Evolutionary conservation across 2,329 filamentous ascomycete genomes (phyloP).

Genomic region (Leptographium flavum): DNA sequence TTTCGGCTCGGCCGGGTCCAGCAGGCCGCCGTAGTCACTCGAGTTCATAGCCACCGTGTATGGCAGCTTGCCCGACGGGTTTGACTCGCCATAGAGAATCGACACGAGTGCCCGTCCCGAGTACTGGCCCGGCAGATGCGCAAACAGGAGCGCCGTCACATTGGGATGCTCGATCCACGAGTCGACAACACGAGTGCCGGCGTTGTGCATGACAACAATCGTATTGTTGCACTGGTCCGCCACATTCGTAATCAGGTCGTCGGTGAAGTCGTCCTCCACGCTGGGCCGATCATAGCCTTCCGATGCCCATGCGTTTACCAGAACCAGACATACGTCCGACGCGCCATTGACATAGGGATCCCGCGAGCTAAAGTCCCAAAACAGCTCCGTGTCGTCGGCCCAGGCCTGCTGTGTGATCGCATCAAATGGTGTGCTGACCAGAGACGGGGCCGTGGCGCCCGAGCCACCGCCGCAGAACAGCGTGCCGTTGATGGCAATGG

Average conservation of each 20-base stretch:
- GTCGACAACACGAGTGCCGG: slow-evolving; percentile 44
- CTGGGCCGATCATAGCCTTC: slow-evolving; percentile 53
- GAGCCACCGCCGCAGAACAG: slow-evolving; percentile 25
- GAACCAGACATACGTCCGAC: slow-evolving; percentile 52
- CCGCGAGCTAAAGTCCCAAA: slow-evolving; percentile 39
- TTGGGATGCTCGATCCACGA: slow-evolving; percentile 47
- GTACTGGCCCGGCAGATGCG: slow-evolving; percentile 49
- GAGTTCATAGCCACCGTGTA: slow-evolving; percentile 44
- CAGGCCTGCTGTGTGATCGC: slow-evolving; percentile 36
- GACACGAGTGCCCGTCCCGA: slow-evolving; percentile 39
- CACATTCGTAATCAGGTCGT: slow-evolving; percentile 40
- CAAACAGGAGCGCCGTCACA: slow-evolving; percentile 47
- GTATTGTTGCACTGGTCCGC: slow-evolving; percentile 46
- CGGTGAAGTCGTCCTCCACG: slow-evolving; percentile 51
- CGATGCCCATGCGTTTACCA: slow-evolving; percentile 52
- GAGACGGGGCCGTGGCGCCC: slow-evolving; percentile 20
- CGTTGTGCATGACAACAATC: slow-evolving; percentile 51
- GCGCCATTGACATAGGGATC: slow-evolving; percentile 32
- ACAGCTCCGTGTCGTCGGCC: slow-evolving; percentile 40
- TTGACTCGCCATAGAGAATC: slow-evolving; percentile 41
- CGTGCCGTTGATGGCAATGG: slow-evolving; percentile 26
- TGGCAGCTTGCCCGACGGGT: slow-evolving; percentile 42
- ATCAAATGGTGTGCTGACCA: slow-evolving; percentile 37
- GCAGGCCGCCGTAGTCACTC: slow-evolving; percentile 36
- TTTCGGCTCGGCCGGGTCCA: slow-evolving; percentile 23